Evolutionary conservation across 179 eudicot genomes (phyloP).

Genomic region (Nepenthes alata): DNA sequence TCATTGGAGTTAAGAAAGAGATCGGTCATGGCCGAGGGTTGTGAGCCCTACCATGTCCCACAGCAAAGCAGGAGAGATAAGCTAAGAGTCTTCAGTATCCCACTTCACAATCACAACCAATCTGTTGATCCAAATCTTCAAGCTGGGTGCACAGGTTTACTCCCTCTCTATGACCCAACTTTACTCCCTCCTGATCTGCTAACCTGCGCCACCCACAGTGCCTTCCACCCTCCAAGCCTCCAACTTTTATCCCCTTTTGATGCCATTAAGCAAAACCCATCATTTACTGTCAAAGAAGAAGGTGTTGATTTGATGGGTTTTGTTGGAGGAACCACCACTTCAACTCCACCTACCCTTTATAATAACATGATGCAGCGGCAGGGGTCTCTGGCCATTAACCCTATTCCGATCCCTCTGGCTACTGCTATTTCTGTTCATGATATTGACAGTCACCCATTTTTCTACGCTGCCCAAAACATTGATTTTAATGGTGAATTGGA

Average conservation of each 20-base stretch:
- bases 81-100: slow-evolving; percentile 26
- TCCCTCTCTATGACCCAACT: slow-evolving; percentile 10
- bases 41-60: slow-evolving; percentile 38
- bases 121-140: slow-evolving; percentile 1
- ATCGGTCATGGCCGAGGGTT: slow-evolving; percentile 8
- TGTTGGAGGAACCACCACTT: neutral
- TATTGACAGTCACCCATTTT: neutral
- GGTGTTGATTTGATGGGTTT: slow-evolving; percentile 6
- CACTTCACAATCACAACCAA: neutral
- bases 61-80: slow-evolving; percentile 66
- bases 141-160: neutral
- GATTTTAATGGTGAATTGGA: neutral
- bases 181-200: slow-evolving; percentile 19
- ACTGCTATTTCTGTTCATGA: neutral
- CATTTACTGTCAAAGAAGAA: slow-evolving; percentile 6
- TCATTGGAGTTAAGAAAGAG: neutral
- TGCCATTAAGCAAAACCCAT: neutral
- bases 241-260: neutral
- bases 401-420: neutral
- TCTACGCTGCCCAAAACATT: slow-evolving; percentile 11
- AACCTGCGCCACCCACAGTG: slow-evolving; percentile 8
- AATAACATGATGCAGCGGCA: neutral
- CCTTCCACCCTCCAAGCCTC: slow-evolving; percentile 6
- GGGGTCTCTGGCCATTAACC: neutral
- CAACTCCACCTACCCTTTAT: neutral